Evolutionary conservation across 306 rosid species (phyloP).

Genomic region (Hylodesmum podocarpum): DNA sequence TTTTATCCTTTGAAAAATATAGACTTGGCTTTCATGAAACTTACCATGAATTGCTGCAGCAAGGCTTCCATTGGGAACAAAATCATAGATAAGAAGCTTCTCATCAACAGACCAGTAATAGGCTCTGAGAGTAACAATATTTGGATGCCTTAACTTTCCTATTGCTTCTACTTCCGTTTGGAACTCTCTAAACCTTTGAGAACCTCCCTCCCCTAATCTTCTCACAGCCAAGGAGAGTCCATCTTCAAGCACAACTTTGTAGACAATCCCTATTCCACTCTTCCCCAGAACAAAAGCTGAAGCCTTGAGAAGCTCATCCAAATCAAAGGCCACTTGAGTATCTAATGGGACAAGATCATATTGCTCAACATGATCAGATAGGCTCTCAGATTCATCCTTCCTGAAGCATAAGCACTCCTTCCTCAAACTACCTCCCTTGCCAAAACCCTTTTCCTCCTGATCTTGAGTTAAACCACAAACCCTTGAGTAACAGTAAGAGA

Average conservation of each 20-base stretch:
- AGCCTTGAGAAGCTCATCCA: constrained; percentile 83
- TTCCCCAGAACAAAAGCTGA: constrained; percentile 84
- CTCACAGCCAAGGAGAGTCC: constrained; percentile 71
- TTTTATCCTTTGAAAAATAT: no score
- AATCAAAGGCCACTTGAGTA: constrained; percentile 64
- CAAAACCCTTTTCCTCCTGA: constrained; percentile 42
- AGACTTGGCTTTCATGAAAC: background rate
- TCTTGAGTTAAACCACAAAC: constrained; percentile 42
- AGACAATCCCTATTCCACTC: constrained; percentile 78
- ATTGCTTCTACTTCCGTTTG: constrained; percentile 83
- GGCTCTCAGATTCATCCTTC: constrained; percentile 58
- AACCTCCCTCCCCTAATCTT: constrained; percentile 85
- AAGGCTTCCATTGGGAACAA: constrained; percentile 67
- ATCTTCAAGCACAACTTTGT: constrained; percentile 78
- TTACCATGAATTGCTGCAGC: constrained; percentile 70
- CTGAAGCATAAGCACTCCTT: constrained; percentile 61
- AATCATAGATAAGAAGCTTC: constrained; percentile 77
- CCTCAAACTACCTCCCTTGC: constrained; percentile 43
- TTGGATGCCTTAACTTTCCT: constrained; percentile 81
- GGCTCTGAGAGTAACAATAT: constrained; percentile 66
- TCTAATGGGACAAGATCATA: constrained; percentile 68
- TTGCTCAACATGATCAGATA: constrained; percentile 66
- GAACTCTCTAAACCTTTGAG: constrained; percentile 80
- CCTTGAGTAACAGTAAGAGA: constrained; percentile 65
- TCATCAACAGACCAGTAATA: constrained; percentile 89